phyloP scores from a whole-genome alignment of 441 rosid species.

The Melastoma candidum region DNA sequence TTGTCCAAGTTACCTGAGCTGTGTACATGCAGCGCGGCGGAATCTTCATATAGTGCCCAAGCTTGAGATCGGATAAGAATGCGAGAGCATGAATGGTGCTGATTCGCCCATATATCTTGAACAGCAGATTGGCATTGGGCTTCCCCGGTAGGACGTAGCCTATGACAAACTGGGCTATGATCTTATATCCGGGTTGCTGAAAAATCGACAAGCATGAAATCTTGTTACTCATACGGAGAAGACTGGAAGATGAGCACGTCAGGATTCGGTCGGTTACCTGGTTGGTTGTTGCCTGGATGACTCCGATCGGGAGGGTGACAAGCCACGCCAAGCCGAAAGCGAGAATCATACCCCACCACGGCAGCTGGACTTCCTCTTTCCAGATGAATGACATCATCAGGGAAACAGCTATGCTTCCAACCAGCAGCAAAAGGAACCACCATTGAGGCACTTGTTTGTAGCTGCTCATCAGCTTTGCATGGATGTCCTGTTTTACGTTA shows the following conservation, averaged over 20 bases:
- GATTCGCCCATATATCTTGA: slow-evolving; percentile 4
- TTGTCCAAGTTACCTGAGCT: slow-evolving; percentile 51
- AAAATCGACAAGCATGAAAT: neutral
- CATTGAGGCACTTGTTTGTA: slow-evolving; percentile 90
- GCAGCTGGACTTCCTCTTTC: slow-evolving; percentile 70
- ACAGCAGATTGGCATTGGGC: slow-evolving; percentile 1
- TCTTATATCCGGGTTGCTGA: neutral
- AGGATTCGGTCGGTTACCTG: slow-evolving; percentile 38
- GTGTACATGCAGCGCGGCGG: slow-evolving; percentile 95
- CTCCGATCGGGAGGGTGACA: slow-evolving; percentile 97
- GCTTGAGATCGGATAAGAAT: slow-evolving; percentile 88
- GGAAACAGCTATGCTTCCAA: slow-evolving; percentile 52
- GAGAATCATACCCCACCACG: slow-evolving; percentile 97
- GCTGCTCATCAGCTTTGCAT: slow-evolving; percentile 58
- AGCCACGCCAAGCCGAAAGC: slow-evolving; percentile 79
- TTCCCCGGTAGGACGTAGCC: neutral
- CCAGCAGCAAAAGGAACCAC: slow-evolving; percentile 64
- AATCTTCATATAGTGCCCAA: slow-evolving; percentile 97
- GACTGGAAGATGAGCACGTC: neutral
- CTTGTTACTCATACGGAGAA: neutral
- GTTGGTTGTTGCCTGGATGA: slow-evolving; percentile 98
- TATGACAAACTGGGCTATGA: slow-evolving; percentile 7
- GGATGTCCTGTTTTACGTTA: slow-evolving; percentile 67
- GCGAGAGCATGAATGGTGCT: slow-evolving; percentile 3
- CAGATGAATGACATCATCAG: slow-evolving; percentile 69